Evolutionary conservation across 306 rosid genomes (phyloP), one percentile per base, ranked within the genome.

Genomic region (Castanospermum australe): DNA sequence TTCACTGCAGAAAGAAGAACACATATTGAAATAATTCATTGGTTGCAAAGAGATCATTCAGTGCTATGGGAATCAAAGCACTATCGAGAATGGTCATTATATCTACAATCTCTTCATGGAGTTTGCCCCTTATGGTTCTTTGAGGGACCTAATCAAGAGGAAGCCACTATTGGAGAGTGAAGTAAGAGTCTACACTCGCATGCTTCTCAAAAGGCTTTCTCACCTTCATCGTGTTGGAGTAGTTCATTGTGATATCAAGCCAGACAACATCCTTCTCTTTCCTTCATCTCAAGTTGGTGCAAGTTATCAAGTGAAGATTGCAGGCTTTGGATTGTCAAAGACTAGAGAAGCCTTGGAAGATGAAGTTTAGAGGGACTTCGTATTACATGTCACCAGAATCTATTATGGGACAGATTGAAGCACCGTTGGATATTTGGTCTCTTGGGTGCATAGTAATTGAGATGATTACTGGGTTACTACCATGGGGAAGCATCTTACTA

Each of bases 381-480:
- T 4, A 2, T 3, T 73, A 73, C 57, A 35, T 73, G 78, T 73
- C 67, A 1, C 78, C 78, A 1, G 67, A 73, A 21, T 73, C 66
- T 1, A 5, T 73, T 6, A 9, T 17, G 42, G 52, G 77, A 1
- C 6, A 52, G 1, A 52, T 52, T 22, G 52, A 15, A 2, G 0
- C 66, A 11, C 5, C 77, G 1, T n/a, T 55, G 24, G 77, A 72
- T 39, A 72, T 72, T 18, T 72, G 77, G 66, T 52, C 66, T 2
- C 51, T 55, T 35, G 77, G 66, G 0, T 55, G 66, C 25, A 38
- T 33, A 10, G 51, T 55, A 1, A 10, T 72, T 4, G 77, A 72
- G 66, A 72, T 72, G 65, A 8, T 72, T 1, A 72, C 66, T 12
- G 50, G 66, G 28, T 5, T 4, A 8, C 66, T 15, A 0, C 52